Evolutionary conservation across 1,284 basidiomycete species (phyloP).

Genomic region (Microbotryum intermedium): DNA sequence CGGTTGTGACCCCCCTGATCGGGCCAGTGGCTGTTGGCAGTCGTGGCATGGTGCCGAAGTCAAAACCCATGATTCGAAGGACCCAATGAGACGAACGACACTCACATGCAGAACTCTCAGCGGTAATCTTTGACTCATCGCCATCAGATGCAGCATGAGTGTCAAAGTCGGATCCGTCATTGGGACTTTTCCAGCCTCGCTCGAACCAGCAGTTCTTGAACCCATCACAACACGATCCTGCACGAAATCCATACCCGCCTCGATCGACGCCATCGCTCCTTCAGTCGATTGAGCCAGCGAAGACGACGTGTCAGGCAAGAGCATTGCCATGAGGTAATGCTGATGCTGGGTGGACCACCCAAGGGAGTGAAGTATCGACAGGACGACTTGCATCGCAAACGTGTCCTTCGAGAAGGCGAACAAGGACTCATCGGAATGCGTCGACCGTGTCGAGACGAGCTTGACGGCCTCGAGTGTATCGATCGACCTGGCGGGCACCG

Average conservation of each 20-base stretch:
- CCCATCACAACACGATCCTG: slow-evolving; percentile 5
- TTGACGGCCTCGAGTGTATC: slow-evolving; percentile 12
- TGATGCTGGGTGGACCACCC: slow-evolving; percentile 15
- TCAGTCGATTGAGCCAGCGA: background rate
- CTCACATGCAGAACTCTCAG: slow-evolving; percentile 19
- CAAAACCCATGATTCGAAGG: no score
- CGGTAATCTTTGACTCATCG: slow-evolving; percentile 13
- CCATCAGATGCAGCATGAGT: slow-evolving; percentile 21
- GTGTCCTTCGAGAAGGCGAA: slow-evolving; percentile 11
- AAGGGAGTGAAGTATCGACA: slow-evolving; percentile 18
- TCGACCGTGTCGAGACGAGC: slow-evolving; percentile 3
- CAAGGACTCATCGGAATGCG: slow-evolving; percentile 1
- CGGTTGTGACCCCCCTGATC: slow-evolving; percentile 1
- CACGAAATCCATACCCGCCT: slow-evolving; percentile 20
- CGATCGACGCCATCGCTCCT: slow-evolving; percentile 6
- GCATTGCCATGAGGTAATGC: slow-evolving; percentile 5
- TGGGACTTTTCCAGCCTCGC: background rate
- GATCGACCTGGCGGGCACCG: slow-evolving; percentile 11
- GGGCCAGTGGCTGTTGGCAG: slow-evolving; percentile 16
- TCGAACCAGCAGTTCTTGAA: no score
- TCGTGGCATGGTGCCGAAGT: background rate
- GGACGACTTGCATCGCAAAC: slow-evolving; percentile 21
- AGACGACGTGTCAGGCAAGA: slow-evolving; percentile 1
- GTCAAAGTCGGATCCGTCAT: slow-evolving; percentile 10
- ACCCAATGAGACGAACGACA: background rate